Percentiles rank a stretch among this genome's conserved stretches.
phyloP scores from a whole-genome alignment of 2,329 filamentous ascomycete species.

The Aureobasidium namibiae region DNA sequence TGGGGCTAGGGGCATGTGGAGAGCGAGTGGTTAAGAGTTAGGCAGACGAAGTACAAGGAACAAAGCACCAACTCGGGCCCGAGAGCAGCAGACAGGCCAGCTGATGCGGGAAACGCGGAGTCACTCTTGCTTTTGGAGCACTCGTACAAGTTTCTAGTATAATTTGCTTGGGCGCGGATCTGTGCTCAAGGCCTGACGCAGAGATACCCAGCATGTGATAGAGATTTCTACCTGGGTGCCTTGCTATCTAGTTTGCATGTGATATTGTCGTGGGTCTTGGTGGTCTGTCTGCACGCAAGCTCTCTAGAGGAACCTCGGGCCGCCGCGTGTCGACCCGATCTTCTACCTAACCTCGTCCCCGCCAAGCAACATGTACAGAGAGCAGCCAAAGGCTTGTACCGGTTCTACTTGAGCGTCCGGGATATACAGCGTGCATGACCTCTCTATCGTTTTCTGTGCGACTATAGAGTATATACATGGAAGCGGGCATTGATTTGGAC shows the following conservation, averaged over 20 bases:
- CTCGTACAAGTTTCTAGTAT: neutral
- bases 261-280: too few species aligned
- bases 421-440: neutral
- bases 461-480: slow-evolving; percentile 12
- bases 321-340: neutral
- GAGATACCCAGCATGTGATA: neutral
- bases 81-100: slow-evolving; percentile 6
- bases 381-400: neutral
- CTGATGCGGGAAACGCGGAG: slow-evolving; percentile 11
- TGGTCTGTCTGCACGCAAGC: too few species aligned
- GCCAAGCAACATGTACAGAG: neutral
- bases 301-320: neutral
- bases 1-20: neutral
- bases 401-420: neutral
- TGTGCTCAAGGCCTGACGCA: neutral
- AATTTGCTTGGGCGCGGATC: neutral
- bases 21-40: neutral
- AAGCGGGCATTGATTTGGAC: neutral
- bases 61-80: neutral
- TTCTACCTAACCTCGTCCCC: too few species aligned
- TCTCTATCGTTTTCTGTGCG: too few species aligned
- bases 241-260: neutral
- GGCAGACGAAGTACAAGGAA: slow-evolving; percentile 3
- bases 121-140: neutral
- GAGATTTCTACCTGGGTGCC: neutral